These are phyloP conservation scores for Coprinopsis strossmayeri DNA, from an alignment of 768 basidiomycete genomes.

Conservation along the genomic window DNA sequence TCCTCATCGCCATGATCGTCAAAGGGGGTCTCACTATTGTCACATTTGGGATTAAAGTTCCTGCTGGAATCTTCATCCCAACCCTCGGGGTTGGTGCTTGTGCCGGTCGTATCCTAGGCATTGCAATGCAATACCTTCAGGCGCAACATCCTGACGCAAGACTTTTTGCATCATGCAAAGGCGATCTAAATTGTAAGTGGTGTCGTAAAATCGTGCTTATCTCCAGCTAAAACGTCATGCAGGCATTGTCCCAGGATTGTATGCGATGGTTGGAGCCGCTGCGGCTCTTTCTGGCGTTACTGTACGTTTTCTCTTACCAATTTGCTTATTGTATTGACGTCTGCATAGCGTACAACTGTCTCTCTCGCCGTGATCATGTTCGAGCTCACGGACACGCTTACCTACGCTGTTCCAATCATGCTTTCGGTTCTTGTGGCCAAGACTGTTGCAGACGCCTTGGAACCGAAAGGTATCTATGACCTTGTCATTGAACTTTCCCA, in stretches of 20 bases:
- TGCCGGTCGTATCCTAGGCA: constrained; percentile 82
- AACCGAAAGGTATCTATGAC: constrained; percentile 96
- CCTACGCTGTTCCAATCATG: constrained; percentile 90
- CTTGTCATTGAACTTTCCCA: constrained; percentile 89
- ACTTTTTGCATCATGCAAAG: constrained; percentile 62
- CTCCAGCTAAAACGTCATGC: no score
- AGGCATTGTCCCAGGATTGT: constrained; percentile 80
- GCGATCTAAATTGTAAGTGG: constrained; percentile 55
- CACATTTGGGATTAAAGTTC: constrained; percentile 89
- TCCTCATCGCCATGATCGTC: constrained; percentile 74
- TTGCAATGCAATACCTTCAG: constrained; percentile 72
- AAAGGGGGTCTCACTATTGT: constrained; percentile 78
- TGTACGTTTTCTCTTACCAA: constrained; percentile 43
- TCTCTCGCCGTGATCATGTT: constrained; percentile 95
- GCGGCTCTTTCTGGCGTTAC: constrained; percentile 95
- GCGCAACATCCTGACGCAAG: constrained; percentile 49
- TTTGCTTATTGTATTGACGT: background rate
- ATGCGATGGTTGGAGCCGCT: constrained; percentile 96
- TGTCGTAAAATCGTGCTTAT: background rate
- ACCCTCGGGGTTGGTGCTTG: constrained; percentile 93
- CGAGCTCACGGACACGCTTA: constrained; percentile 88
- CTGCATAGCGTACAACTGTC: constrained; percentile 70
- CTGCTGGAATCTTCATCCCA: constrained; percentile 96
- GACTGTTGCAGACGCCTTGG: constrained; percentile 81
- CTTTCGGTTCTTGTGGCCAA: constrained; percentile 83